Evolutionary conservation across 495 filamentous ascomycete genomes (phyloP).

Genomic region (Polyplosphaeria fusca): DNA sequence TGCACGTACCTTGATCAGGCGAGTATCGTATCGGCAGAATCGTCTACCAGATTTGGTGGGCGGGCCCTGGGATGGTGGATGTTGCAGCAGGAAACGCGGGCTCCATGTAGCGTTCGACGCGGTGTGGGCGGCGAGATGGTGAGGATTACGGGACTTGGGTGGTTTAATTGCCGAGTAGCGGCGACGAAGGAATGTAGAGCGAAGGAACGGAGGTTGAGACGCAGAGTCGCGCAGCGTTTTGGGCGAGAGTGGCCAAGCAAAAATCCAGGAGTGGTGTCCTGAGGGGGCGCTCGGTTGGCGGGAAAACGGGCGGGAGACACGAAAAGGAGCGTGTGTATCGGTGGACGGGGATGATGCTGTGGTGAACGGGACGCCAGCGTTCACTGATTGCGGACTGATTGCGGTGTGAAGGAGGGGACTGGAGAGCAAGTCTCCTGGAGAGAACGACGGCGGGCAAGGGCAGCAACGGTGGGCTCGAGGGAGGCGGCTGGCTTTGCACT

Average conservation of each 20-base stretch:
- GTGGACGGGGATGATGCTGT: neutral
- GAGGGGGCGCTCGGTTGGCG: slow-evolving; percentile 14
- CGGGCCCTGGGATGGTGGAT: slow-evolving; percentile 1
- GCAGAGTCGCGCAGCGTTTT: neutral
- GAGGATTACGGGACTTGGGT: neutral
- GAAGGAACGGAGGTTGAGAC: slow-evolving; percentile 4
- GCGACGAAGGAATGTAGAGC: slow-evolving; percentile 7
- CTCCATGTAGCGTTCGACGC: slow-evolving; percentile 20
- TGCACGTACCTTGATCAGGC: slow-evolving; percentile 7
- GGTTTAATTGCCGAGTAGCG: neutral
- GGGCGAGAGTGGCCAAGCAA: neutral
- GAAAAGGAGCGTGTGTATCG: slow-evolving; percentile 7
- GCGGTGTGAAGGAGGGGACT: slow-evolving; percentile 11
- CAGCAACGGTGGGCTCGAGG: slow-evolving; percentile 9
- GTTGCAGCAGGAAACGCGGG: slow-evolving; percentile 11
- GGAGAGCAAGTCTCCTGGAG: neutral
- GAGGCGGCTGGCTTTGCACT: slow-evolving; percentile 1
- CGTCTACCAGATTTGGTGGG: neutral
- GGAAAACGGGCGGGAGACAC: neutral
- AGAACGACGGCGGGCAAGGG: neutral
- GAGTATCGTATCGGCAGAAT: no score
- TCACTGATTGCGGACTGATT: slow-evolving; percentile 1
- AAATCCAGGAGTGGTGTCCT: neutral
- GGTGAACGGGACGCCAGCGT: neutral
- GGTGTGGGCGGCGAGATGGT: neutral